Evolutionary conservation across 1,284 basidiomycete species (phyloP).

Genomic region (Ceratobasidium sp.): DNA sequence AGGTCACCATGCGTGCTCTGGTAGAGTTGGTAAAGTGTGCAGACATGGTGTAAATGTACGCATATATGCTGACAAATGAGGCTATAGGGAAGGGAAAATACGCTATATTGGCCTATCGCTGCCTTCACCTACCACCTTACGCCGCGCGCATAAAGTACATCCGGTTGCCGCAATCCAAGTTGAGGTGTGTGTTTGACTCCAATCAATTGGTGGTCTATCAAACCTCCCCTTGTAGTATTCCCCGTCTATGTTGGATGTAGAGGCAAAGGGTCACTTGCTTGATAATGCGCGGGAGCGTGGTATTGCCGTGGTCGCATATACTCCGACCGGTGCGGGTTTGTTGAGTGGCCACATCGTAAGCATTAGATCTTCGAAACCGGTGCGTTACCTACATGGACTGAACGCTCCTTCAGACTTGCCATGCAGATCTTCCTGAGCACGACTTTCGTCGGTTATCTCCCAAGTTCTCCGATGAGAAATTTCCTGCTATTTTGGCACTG

Average conservation of each 20-base stretch:
- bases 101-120: slow-evolving; percentile 50
- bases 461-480: slow-evolving; percentile 57
- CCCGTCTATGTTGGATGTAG: slow-evolving; percentile 64
- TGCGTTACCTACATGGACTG: background rate
- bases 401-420: slow-evolving; percentile 6
- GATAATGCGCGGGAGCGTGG: slow-evolving; percentile 54
- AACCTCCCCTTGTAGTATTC: slow-evolving; percentile 51
- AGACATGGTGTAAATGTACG: background rate
- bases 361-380: too few species aligned
- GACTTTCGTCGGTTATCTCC: slow-evolving; percentile 35
- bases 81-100: slow-evolving; percentile 54
- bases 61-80: too few species aligned
- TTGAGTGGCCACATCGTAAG: slow-evolving; percentile 48
- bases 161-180: slow-evolving; percentile 69
- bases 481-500: slow-evolving; percentile 63
- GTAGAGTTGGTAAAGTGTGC: slow-evolving; percentile 61
- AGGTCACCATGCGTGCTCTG: too few species aligned
- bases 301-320: slow-evolving; percentile 54
- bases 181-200: slow-evolving; percentile 49
- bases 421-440: slow-evolving; percentile 46
- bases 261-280: slow-evolving; percentile 57
- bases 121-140: slow-evolving; percentile 62
- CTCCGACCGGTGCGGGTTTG: slow-evolving; percentile 52
- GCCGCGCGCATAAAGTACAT: slow-evolving; percentile 67
- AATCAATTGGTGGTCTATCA: background rate